Percentiles rank a stretch among this genome's conserved stretches.
Conservation (phyloP, 225 moss, liverwort and hornwort genomes). For the Marchantia paleacea region DNA sequence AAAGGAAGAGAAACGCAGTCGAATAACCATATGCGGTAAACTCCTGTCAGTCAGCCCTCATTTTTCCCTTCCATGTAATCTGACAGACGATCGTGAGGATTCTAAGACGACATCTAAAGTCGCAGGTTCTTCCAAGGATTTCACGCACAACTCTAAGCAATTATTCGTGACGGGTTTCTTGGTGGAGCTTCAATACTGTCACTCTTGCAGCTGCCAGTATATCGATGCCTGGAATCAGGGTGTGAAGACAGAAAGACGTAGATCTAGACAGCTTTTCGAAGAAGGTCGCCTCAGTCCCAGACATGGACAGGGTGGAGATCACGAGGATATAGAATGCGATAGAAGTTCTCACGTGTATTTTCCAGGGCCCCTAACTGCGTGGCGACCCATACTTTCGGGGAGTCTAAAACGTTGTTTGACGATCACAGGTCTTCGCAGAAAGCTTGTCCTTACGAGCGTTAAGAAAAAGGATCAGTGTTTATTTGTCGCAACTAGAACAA, state of each 20-base stretch:
- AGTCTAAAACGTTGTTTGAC: constrained; percentile 53
- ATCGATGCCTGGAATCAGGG: constrained; percentile 16
- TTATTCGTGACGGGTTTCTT: constrained; percentile 60
- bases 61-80: constrained; percentile 54
- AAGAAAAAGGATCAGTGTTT: constrained; percentile 35
- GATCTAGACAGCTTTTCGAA: constrained; percentile 4
- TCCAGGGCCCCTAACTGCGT: constrained; percentile 59
- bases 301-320: background rate
- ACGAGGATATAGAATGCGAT: background rate
- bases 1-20: constrained; percentile 29
- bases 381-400: constrained; percentile 69
- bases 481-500: constrained; percentile 55
- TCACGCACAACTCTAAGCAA: constrained; percentile 20
- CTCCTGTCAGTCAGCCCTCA: constrained; percentile 63
- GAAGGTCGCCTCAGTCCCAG: background rate
- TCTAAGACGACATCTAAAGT: background rate
- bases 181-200: constrained; percentile 54
- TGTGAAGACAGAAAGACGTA: background rate
- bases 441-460: constrained; percentile 50
- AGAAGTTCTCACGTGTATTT: constrained; percentile 53
- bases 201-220: constrained; percentile 31
- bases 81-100: constrained; percentile 27
- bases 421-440: constrained; percentile 63
- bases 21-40: constrained; percentile 46
- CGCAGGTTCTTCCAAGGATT: constrained; percentile 20